phyloP scores from a whole-genome alignment of 1,284 basidiomycete genomes.

The Tylopilus sp. region DNA sequence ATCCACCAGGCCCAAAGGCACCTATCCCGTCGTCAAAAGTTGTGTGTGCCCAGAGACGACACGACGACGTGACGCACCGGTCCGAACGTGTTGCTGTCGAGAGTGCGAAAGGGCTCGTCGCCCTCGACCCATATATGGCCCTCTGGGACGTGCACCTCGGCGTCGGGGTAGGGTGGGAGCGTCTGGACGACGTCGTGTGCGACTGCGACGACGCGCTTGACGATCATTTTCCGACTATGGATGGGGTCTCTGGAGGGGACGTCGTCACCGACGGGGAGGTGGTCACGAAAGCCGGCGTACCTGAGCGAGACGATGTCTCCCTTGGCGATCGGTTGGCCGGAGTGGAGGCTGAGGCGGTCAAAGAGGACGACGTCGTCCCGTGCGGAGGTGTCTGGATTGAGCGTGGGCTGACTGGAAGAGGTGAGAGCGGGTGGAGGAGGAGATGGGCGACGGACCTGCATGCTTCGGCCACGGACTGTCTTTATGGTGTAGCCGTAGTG shows the following conservation, averaged over 20 bases:
- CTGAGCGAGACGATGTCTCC: slow-evolving; percentile 64
- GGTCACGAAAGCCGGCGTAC: slow-evolving; percentile 32
- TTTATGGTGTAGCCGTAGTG: slow-evolving; percentile 53
- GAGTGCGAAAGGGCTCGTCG: slow-evolving; percentile 42
- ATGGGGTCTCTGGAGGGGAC: slow-evolving; percentile 50
- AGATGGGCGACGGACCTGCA: slow-evolving; percentile 53
- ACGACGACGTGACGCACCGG: slow-evolving; percentile 44
- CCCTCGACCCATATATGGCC: slow-evolving; percentile 76
- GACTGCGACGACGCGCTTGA: slow-evolving; percentile 66
- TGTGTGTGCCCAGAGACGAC: not conserved
- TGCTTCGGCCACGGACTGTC: slow-evolving; percentile 59
- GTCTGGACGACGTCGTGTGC: slow-evolving; percentile 57
- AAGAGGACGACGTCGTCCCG: slow-evolving; percentile 63
- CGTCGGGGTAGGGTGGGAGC: slow-evolving; percentile 62
- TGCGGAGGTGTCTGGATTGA: slow-evolving; percentile 64
- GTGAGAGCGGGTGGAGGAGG: not conserved
- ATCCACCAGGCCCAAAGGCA: slow-evolving; percentile 59
- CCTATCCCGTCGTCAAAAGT: slow-evolving; percentile 33
- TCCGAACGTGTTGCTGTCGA: slow-evolving; percentile 71
- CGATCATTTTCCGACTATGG: slow-evolving; percentile 47
- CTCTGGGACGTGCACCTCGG: slow-evolving; percentile 49
- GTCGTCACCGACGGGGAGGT: not conserved
- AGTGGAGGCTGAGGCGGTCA: slow-evolving; percentile 46
- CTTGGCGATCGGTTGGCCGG: slow-evolving; percentile 38
- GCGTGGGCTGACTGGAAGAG: slow-evolving; percentile 57